Percentiles rank a stretch among this genome's conserved stretches.
These are phyloP conservation scores for Camellia sinensis DNA, from an alignment of 148 eudicot species.

Conservation along the genomic window DNA sequence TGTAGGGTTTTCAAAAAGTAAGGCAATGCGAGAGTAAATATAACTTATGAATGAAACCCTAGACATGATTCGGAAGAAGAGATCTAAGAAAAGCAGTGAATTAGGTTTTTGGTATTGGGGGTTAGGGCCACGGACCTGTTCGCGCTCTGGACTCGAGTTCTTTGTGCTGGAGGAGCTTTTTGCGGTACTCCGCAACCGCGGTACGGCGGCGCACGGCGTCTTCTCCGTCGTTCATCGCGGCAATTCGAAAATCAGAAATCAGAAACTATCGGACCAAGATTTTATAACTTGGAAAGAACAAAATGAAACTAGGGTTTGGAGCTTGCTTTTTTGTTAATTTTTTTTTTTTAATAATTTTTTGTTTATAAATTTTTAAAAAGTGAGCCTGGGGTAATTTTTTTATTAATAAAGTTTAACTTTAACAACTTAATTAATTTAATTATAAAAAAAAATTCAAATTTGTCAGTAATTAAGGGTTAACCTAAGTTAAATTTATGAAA, in stretches of 20 bases:
- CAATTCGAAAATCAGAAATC: not conserved
- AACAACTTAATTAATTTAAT: too few relatives aligned
- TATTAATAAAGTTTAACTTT: too few relatives aligned
- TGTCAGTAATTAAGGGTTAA: too few relatives aligned
- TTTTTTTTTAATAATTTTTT: too few relatives aligned
- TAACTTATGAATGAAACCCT: not conserved
- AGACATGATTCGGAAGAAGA: not conserved
- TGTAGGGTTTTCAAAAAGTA: not conserved
- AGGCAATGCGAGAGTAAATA: too few relatives aligned
- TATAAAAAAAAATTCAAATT: too few relatives aligned
- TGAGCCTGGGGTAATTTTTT: too few relatives aligned
- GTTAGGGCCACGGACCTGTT: slow-evolving; percentile 27
- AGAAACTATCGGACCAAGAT: not conserved
- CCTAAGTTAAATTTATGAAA: too few relatives aligned
- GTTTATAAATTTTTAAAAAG: too few relatives aligned
- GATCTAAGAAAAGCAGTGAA: too few relatives aligned
- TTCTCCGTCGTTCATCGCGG: slow-evolving; percentile 29
- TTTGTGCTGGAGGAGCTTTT: slow-evolving; percentile 50
- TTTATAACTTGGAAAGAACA: not conserved
- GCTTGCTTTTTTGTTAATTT: too few relatives aligned
- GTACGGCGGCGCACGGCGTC: slow-evolving; percentile 48
- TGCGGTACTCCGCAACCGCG: slow-evolving; percentile 41
- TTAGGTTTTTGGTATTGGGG: not conserved
- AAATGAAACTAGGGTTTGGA: too few relatives aligned
- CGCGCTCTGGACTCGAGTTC: slow-evolving; percentile 50